Conservation (phyloP, 371 early-diverging fungal genomes). For the Mucor plumbeus region DNA sequence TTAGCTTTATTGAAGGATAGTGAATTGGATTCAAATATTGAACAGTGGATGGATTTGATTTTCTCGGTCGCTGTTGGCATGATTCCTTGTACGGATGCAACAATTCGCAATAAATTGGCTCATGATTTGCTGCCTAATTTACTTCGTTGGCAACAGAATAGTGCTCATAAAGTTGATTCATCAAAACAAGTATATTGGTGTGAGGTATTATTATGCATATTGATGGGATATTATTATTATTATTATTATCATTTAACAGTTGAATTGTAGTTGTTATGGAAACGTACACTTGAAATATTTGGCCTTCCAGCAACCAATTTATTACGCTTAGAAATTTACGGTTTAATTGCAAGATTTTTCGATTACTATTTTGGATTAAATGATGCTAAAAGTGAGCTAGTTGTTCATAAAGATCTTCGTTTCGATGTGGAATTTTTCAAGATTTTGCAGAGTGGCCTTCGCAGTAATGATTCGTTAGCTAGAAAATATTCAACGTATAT, state of each 20-base stretch:
- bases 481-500: constrained; percentile 52
- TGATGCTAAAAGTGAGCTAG: constrained; percentile 10
- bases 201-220: constrained; percentile 25
- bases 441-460: constrained; percentile 53
- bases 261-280: constrained; percentile 47
- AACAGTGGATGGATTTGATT: constrained; percentile 45
- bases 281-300: constrained; percentile 48
- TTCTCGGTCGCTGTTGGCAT: constrained; percentile 42
- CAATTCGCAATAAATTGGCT: constrained; percentile 38
- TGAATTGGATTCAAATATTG: not conserved
- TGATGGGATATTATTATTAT: too few species aligned
- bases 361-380: constrained; percentile 47
- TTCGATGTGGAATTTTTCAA: constrained; percentile 46
- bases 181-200: constrained; percentile 38
- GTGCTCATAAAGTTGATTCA: constrained; percentile 11
- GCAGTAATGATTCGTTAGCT: constrained; percentile 47
- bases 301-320: constrained; percentile 54
- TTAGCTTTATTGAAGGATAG: not conserved
- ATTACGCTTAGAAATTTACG: constrained; percentile 48
- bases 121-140: constrained; percentile 47
- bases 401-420: constrained; percentile 39
- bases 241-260: too few species aligned
- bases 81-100: constrained; percentile 49
- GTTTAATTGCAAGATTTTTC: constrained; percentile 50
- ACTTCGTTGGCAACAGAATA: constrained; percentile 41